Evolutionary conservation across 768 basidiomycete species (phyloP), one percentile per base, ranked within the genome.

Genomic region (Mycena indigotica): DNA sequence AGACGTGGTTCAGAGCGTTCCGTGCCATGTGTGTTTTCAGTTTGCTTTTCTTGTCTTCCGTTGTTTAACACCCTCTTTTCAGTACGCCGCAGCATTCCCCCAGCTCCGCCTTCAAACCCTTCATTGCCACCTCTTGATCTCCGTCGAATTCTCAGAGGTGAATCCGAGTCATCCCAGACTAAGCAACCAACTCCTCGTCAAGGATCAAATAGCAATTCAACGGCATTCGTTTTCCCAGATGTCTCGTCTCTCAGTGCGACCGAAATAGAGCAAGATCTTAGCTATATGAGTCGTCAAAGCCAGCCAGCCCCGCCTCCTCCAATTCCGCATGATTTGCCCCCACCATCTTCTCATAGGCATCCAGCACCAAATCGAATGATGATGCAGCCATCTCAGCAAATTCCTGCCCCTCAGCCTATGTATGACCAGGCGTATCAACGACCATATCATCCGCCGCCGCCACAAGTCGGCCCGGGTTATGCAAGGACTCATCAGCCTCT

Each of bases 1-100:
- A 84, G 93, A 60, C 80, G 94, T 62, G 81, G 83, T 1, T 68
- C 86, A 13, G 95, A 95, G 63, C 77, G 87, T n/a, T 88, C 90
- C 10, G 85, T 83, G 46, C 85, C 88, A 52, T 72, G 94, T 93
- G 41, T 8, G 41, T 23, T 8, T 44, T 44, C 21, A 16, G 10
- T 21, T 65, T 48, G 83, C 76, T 53, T 12, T 28, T 30, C n/a
- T 5, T 17, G 55, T 40, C 63, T 1, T 29, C 32, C 56, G 28
- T 57, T 6, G 29, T 21, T 3, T 28, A 12, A 48, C n/a, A n/a
- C n/a, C n/a, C n/a, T n/a, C 1, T 48, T 44, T 44, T 26, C 45
- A 85, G 89, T 78, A 17, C 86, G 87, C 19, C 81, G 82, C n/a
- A n/a, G n/a, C 28, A 80, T 92, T 49, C 91, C 89, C 0, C 70